Evolutionary conservation across 2,329 filamentous ascomycete genomes (phyloP).

Genomic region (Tolypocladium pustulatum): DNA sequence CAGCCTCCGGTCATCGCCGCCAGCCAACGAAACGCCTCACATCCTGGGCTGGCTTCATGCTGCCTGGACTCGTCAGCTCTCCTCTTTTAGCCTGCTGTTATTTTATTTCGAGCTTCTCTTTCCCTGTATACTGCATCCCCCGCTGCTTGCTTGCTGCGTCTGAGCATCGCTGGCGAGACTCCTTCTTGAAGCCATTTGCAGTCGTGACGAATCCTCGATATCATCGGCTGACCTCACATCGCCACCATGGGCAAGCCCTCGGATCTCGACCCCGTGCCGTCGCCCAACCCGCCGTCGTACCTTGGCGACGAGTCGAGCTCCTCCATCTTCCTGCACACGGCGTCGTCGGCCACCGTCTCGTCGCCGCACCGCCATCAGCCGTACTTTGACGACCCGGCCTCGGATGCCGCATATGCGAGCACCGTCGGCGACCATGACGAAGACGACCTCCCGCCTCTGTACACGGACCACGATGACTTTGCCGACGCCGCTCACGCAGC

Average conservation of each 20-base stretch:
- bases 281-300: conserved; percentile 6
- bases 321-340: not conserved
- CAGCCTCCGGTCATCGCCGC: not conserved
- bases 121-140: not conserved
- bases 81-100: not conserved
- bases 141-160: not conserved
- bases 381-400: conserved; percentile 26
- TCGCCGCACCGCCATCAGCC: conserved; percentile 13
- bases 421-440: conserved; percentile 13
- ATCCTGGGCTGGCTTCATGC: no score
- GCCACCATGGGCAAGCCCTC: conserved; percentile 15
- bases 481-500: conserved; percentile 4
- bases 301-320: conserved; percentile 15
- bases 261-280: conserved; percentile 8
- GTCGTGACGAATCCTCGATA: not conserved
- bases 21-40: not conserved
- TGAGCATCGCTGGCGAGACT: not conserved
- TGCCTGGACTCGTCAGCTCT: not conserved
- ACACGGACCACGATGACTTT: conserved; percentile 24
- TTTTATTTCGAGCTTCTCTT: no score
- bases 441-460: conserved; percentile 35
- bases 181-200: not conserved
- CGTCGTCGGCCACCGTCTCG: not conserved
- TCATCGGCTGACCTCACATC: not conserved
- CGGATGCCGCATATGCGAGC: conserved; percentile 2